Evolutionary conservation across 192 early-diverging fungal genomes (phyloP), one percentile per base, ranked within the genome.

Genomic region (Coemansia sp.): DNA sequence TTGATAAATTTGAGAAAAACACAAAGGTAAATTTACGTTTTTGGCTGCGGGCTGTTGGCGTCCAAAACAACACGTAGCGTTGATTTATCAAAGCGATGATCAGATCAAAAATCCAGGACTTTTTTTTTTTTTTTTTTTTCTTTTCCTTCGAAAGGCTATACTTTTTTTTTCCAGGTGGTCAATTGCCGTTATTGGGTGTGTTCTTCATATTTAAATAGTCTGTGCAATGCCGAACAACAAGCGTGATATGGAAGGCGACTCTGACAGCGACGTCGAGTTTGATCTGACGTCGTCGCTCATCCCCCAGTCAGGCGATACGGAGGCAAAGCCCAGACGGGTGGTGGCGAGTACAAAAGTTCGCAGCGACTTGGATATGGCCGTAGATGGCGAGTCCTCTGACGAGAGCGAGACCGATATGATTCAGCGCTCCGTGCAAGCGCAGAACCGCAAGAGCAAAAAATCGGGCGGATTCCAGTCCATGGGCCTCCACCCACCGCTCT

Each of bases 391-490:
- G 10, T 35, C 52, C 12, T 59, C 65, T 0, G 70, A 66, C 16
- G 75, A 73, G 1, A 77, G 76, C 58, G 73, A 83, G 28, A 34
- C 60, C 0, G 77, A 79, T 31, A 58, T 61, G 55, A 79, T 79
- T 67, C 66, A 72, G 59, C 70, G 64, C 18, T 73, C 69, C 18
- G 67, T 79, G 12, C 58, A 70, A 45, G 77, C 85, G 14, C 90
- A 89, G 3, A 97, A 96, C 77, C 85, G 92, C 61, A 96, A 95
- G 70, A 90, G 92, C 72, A 94, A 93, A 64, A 99, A 99, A 68
- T 96, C 94, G 0, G 96, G 96, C 33, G 96, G 96, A 25, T 99
- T 99, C 78, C 95, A 97, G 76, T 94, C 94, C 6, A 96, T 99
- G 95, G 96, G 94, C 21, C 83, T 98, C 42, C 90, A 90, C 33